Evolutionary conservation across 768 basidiomycete species (phyloP).

Genomic region (Leccinum subtestaceum): DNA sequence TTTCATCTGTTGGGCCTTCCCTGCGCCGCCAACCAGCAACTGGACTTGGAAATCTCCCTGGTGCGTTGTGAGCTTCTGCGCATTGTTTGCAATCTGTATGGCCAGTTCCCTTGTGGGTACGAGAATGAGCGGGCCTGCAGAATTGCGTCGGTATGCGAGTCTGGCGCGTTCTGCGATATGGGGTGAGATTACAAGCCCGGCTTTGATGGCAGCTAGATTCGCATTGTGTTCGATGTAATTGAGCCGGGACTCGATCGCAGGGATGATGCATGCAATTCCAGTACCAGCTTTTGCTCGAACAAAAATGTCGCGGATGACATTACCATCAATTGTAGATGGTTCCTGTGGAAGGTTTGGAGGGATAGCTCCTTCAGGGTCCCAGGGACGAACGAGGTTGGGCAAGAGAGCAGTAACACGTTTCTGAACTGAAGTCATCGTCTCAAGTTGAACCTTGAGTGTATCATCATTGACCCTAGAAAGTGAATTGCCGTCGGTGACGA

Average conservation of each 20-base stretch:
- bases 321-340: slow-evolving; percentile 5
- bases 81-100: slow-evolving; percentile 85
- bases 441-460: slow-evolving; percentile 60
- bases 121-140: slow-evolving; percentile 76
- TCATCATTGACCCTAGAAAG: slow-evolving; percentile 30
- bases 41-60: slow-evolving; percentile 66
- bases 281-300: slow-evolving; percentile 89
- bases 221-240: slow-evolving; percentile 50
- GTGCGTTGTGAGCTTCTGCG: slow-evolving; percentile 58
- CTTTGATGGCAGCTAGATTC: slow-evolving; percentile 39
- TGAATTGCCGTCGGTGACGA: background rate
- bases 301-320: slow-evolving; percentile 59
- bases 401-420: slow-evolving; percentile 73
- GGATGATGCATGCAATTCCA: slow-evolving; percentile 87
- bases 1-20: slow-evolving; percentile 61
- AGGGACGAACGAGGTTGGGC: slow-evolving; percentile 61
- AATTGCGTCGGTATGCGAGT: slow-evolving; percentile 39
- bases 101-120: slow-evolving; percentile 90
- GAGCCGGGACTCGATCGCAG: slow-evolving; percentile 76
- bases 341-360: background rate
- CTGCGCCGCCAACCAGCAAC: slow-evolving; percentile 75
- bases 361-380: slow-evolving; percentile 34
- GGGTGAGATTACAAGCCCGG: slow-evolving; percentile 37
- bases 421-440: slow-evolving; percentile 80
- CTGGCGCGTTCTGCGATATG: slow-evolving; percentile 32